Conservation (phyloP, 768 basidiomycete species). For the Suillus cothurnatus region DNA sequence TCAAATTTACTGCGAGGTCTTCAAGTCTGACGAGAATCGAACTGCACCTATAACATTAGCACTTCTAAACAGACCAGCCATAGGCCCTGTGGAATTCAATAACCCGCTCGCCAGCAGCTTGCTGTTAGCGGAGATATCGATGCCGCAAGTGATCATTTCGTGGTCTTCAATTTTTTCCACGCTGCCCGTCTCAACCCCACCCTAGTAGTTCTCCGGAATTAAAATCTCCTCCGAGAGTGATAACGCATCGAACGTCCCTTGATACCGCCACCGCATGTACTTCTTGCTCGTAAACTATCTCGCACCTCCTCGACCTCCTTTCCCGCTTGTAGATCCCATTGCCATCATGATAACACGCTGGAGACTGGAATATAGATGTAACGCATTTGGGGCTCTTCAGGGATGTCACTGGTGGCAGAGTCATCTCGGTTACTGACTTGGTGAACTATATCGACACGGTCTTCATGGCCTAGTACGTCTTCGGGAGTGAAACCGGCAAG, state of each 20-base stretch:
- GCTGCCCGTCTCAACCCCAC: neutral
- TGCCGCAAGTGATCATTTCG: neutral
- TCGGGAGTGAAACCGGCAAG: neutral
- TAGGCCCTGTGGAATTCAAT: no score
- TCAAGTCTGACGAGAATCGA: neutral
- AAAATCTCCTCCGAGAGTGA: neutral
- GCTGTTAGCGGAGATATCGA: neutral
- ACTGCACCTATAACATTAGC: neutral
- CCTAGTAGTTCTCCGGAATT: neutral
- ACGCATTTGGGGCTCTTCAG: neutral
- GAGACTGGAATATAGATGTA: neutral
- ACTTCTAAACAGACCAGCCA: neutral
- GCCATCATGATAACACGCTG: neutral
- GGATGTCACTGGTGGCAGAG: neutral
- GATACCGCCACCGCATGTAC: neutral
- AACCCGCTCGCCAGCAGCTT: neutral
- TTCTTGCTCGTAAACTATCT: neutral
- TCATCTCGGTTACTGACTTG: neutral
- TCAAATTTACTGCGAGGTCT: neutral
- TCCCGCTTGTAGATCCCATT: neutral
- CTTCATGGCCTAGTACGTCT: neutral
- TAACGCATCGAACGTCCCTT: neutral
- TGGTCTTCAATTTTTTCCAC: neutral
- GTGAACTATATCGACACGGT: neutral
- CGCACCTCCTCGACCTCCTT: neutral